Percentiles rank a stretch among this genome's conserved stretches.
phyloP scores from a whole-genome alignment of 2,329 filamentous ascomycete species.

The Fusarium stilboides region DNA sequence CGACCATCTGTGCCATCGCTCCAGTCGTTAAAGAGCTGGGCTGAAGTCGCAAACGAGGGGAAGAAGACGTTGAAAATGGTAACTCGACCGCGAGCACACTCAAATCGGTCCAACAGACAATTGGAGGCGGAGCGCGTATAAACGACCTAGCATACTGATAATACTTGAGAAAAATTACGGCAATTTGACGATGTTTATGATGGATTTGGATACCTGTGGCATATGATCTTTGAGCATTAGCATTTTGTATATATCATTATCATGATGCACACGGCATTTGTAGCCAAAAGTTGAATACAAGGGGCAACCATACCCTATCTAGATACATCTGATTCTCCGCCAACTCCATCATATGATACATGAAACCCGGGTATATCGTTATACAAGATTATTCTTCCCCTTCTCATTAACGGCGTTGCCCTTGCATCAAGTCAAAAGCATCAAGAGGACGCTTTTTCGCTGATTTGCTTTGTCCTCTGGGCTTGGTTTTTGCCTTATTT shows the following conservation, averaged over 20 bases:
- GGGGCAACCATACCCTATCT: background rate
- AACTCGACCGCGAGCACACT: conserved; percentile 37
- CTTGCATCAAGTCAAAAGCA: conserved; percentile 1
- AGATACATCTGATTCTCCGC: background rate
- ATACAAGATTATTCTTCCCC: background rate
- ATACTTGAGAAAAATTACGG: background rate
- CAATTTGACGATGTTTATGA: conserved; percentile 8
- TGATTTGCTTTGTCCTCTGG: no score
- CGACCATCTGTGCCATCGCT: conserved; percentile 52
- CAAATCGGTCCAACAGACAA: conserved; percentile 37
- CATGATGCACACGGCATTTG: conserved; percentile 10
- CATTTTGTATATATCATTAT: conserved; percentile 23
- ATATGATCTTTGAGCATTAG: conserved; percentile 1
- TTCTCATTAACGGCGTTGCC: background rate
- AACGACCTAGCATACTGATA: background rate
- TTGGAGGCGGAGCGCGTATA: conserved; percentile 18
- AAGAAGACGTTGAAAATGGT: conserved; percentile 30
- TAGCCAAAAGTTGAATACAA: conserved; percentile 31
- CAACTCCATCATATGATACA: conserved; percentile 18
- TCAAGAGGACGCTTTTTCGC: background rate
- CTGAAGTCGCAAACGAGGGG: conserved; percentile 56
- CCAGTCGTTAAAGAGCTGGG: conserved; percentile 58
- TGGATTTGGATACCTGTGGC: background rate
- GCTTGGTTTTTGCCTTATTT: no score
- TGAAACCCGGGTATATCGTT: conserved; percentile 25